Conservation (phyloP, 129 eudicot species). For the Mikania micrantha region DNA sequence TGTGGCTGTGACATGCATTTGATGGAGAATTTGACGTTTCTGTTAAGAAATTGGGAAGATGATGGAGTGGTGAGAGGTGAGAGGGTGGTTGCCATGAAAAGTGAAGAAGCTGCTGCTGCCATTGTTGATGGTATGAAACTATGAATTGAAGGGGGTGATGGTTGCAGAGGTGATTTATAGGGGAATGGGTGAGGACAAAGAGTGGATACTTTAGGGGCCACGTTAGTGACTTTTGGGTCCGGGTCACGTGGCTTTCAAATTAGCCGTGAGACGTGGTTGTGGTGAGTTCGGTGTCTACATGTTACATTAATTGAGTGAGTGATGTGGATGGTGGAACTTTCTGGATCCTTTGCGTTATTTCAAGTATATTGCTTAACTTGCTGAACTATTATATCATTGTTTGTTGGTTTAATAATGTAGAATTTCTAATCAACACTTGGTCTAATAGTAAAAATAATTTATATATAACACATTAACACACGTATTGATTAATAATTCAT, state of each 20-base stretch:
- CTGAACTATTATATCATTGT: neutral
- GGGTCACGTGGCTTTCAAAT: conserved; percentile 17
- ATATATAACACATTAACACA: no score
- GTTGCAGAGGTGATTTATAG: conserved; percentile 7
- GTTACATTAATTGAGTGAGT: neutral
- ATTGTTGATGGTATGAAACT: neutral
- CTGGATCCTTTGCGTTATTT: neutral
- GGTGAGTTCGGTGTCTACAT: conserved; percentile 5
- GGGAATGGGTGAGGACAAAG: conserved; percentile 9
- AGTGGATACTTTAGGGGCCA: conserved; percentile 57
- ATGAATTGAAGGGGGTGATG: neutral
- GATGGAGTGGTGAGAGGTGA: neutral
- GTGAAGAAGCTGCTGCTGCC: conserved; percentile 26
- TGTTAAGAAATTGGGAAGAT: neutral
- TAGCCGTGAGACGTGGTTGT: neutral
- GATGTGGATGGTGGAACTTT: neutral
- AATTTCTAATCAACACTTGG: neutral
- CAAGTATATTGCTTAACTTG: neutral
- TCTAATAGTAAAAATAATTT: no score
- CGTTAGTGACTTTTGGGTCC: conserved; percentile 28
- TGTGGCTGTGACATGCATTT: conserved; percentile 12
- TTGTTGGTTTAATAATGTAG: neutral
- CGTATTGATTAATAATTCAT: no score
- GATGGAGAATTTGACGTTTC: neutral
- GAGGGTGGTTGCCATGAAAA: conserved; percentile 16